phyloP scores from a whole-genome alignment of 1,284 basidiomycete species.

The Schizopora paradoxa region DNA sequence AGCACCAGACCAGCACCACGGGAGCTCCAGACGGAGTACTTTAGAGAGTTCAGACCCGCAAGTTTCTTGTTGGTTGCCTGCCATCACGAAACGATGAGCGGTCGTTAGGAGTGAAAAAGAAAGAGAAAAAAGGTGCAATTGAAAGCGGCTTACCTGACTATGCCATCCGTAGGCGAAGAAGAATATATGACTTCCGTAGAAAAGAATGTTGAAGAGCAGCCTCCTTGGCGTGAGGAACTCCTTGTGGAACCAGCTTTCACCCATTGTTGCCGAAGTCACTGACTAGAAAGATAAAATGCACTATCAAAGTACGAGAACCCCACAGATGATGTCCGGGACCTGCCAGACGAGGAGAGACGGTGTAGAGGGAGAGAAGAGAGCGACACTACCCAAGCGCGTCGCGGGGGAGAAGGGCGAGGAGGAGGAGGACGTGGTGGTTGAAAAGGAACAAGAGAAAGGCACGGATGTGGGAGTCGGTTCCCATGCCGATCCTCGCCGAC shows the following conservation, averaged over 20 bases:
- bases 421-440: constrained; percentile 1
- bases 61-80: constrained; percentile 60
- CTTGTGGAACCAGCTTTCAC: constrained; percentile 61
- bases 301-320: constrained; percentile 24
- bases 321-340: constrained; percentile 40
- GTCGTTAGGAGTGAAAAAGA: neutral
- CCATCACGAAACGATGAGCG: neutral
- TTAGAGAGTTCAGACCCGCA: constrained; percentile 68
- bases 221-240: constrained; percentile 61
- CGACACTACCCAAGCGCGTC: constrained; percentile 11
- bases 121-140: neutral
- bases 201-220: constrained; percentile 68
- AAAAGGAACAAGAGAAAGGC: constrained; percentile 1
- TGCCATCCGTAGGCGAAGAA: constrained; percentile 79
- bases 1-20: constrained; percentile 84
- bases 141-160: constrained; percentile 53
- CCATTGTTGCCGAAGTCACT: constrained; percentile 37
- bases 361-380: constrained; percentile 25
- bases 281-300: constrained; percentile 22
- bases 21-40: constrained; percentile 79
- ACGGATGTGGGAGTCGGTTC: no score
- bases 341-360: constrained; percentile 41
- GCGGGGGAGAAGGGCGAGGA: constrained; percentile 5
- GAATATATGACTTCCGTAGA: constrained; percentile 67
- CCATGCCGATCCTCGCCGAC: neutral